Conservation (phyloP, 305 asterid genomes). For the Euphrasia arctica region DNA sequence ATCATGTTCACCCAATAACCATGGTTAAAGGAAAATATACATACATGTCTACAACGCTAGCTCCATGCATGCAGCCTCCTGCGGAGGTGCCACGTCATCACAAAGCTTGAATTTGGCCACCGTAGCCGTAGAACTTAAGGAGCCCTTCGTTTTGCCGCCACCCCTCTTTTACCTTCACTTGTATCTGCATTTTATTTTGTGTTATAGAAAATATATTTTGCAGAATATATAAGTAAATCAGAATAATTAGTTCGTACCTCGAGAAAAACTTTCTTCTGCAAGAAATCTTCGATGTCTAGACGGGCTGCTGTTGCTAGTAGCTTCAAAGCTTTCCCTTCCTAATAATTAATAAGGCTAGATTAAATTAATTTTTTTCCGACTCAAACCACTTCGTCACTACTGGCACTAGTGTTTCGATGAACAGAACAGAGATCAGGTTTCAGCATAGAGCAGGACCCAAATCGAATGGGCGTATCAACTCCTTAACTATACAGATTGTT, state of each 20-base stretch:
- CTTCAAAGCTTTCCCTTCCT: slow-evolving; percentile 96
- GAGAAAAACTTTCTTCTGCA: slow-evolving; percentile 92
- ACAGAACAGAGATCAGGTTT: slow-evolving; percentile 3
- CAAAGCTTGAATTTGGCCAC: slow-evolving; percentile 73
- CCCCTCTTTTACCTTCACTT: slow-evolving; percentile 89
- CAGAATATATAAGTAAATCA: background rate
- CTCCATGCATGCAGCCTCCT: background rate
- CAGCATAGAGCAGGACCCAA: background rate
- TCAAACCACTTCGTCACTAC: background rate
- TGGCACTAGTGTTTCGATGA: background rate
- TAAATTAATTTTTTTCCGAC: too few relatives aligned
- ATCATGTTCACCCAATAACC: too few relatives aligned
- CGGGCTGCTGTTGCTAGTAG: slow-evolving; percentile 93
- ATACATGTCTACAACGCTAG: too few relatives aligned
- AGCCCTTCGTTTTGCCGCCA: slow-evolving; percentile 99
- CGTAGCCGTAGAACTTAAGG: slow-evolving; percentile 80
- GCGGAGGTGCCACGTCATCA: slow-evolving; percentile 29
- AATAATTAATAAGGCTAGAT: slow-evolving; percentile 1
- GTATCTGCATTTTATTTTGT: slow-evolving; percentile 66
- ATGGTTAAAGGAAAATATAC: too few relatives aligned
- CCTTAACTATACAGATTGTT: background rate
- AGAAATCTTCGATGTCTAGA: slow-evolving; percentile 94
- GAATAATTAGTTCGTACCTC: slow-evolving; percentile 54
- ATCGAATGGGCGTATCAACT: background rate
- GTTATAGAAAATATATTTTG: too few relatives aligned